Percentiles rank a stretch among this genome's conserved stretches.
These are phyloP conservation scores for Knoxdaviesia capensis DNA, from an alignment of 2,329 filamentous ascomycete species.

Conservation along the genomic window DNA sequence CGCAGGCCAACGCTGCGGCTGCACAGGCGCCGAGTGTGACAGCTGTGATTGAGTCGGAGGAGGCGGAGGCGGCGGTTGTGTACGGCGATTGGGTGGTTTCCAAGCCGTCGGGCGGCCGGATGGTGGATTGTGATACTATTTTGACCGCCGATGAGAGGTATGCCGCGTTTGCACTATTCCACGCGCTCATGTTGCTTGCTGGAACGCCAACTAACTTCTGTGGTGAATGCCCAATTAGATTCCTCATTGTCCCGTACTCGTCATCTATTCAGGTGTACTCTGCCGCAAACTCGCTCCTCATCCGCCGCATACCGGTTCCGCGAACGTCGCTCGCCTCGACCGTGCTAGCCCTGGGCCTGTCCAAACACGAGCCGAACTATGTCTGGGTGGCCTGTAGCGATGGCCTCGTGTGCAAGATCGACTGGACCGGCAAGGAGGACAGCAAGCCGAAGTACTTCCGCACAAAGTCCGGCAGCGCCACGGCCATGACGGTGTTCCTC, in stretches of 20 bases:
- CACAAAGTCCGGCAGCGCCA: slow-evolving; percentile 20
- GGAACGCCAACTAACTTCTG: background rate
- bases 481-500: slow-evolving; percentile 22
- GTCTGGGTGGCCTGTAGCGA: slow-evolving; percentile 41
- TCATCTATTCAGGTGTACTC: slow-evolving; percentile 66
- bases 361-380: slow-evolving; percentile 19
- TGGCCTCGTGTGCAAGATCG: slow-evolving; percentile 33
- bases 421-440: slow-evolving; percentile 26
- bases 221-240: slow-evolving; percentile 21
- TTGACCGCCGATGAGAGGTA: slow-evolving; percentile 36
- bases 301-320: slow-evolving; percentile 44
- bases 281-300: slow-evolving; percentile 58
- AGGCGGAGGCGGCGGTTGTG: background rate
- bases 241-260: slow-evolving; percentile 56
- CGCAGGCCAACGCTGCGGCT: no score
- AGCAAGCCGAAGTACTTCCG: background rate
- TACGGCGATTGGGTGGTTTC: slow-evolving; percentile 35
- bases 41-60: background rate
- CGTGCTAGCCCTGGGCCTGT: slow-evolving; percentile 21
- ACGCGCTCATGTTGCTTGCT: background rate
- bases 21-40: no score
- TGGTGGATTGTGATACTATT: slow-evolving; percentile 43
- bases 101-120: slow-evolving; percentile 42
- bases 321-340: slow-evolving; percentile 8
- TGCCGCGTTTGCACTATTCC: background rate